These are phyloP conservation scores for Penicillium salamii DNA, from an alignment of 495 filamentous ascomycete genomes.

Conservation along the genomic window DNA sequence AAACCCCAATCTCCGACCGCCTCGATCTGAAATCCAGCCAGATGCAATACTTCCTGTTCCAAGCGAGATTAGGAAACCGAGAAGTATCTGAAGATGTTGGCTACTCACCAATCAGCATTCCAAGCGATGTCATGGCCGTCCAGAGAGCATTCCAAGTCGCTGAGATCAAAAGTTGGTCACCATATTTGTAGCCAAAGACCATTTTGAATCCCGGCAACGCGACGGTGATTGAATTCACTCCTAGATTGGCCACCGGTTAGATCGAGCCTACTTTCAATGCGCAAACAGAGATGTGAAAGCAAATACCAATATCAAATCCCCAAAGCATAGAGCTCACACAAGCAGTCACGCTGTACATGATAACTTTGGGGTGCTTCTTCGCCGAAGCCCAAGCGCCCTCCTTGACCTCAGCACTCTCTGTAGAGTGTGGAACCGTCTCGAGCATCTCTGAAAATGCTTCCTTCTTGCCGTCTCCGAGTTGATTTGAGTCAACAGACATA, in stretches of 20 bases:
- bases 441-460: not conserved
- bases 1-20: constrained; percentile 3
- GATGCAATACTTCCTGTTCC: constrained; percentile 3
- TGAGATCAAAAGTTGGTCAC: constrained; percentile 4
- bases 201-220: constrained; percentile 9
- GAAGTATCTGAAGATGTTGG: not conserved
- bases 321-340: constrained; percentile 9
- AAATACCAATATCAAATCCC: constrained; percentile 10
- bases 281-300: too few relatives aligned
- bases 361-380: constrained; percentile 7
- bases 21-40: constrained; percentile 5
- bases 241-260: not conserved
- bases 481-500: not conserved
- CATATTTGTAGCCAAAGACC: constrained; percentile 9
- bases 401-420: not conserved
- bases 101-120: constrained; percentile 5
- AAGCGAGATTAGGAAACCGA: not conserved
- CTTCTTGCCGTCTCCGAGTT: not conserved
- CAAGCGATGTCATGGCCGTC: constrained; percentile 10
- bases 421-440: not conserved
- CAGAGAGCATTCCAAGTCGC: constrained; percentile 10
- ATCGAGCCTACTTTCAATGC: too few relatives aligned
- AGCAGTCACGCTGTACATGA: constrained; percentile 4
- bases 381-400: constrained; percentile 4
- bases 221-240: constrained; percentile 1